Percentiles rank a stretch among this genome's conserved stretches.
Conservation (phyloP, 164 flowering plant genomes). For the Vitis riparia region DNA sequence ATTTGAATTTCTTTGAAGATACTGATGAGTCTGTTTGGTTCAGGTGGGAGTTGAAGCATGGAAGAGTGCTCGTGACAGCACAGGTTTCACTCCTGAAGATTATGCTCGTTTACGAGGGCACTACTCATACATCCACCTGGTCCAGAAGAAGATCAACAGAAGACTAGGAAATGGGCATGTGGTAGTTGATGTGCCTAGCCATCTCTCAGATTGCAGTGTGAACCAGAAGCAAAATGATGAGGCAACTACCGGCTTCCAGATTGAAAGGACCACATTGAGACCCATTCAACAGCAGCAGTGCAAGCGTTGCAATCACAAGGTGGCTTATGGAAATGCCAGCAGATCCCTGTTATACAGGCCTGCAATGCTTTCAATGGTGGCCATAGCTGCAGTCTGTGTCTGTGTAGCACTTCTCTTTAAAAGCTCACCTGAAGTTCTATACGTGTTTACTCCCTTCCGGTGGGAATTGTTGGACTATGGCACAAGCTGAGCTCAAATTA, state of each 20-base stretch:
- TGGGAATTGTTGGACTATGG: constrained; percentile 60
- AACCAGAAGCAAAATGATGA: constrained; percentile 29
- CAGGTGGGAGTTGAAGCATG: constrained; percentile 58
- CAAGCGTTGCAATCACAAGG: constrained; percentile 46
- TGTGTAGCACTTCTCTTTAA: constrained; percentile 83
- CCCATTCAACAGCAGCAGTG: constrained; percentile 30
- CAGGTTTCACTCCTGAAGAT: constrained; percentile 55
- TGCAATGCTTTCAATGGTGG: constrained; percentile 79
- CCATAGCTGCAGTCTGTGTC: constrained; percentile 90
- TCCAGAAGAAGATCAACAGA: constrained; percentile 38
- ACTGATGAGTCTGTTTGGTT: constrained; percentile 5
- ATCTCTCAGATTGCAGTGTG: constrained; percentile 15
- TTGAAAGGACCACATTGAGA: constrained; percentile 23
- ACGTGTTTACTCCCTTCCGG: constrained; percentile 57
- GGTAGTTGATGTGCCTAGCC: constrained; percentile 42
- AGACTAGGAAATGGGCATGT: constrained; percentile 36
- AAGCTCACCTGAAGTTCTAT: constrained; percentile 66
- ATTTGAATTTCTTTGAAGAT: neutral
- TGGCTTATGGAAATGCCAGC: constrained; percentile 27
- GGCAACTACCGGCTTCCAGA: constrained; percentile 34
- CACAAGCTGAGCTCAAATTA: constrained; percentile 29
- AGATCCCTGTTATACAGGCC: constrained; percentile 63
- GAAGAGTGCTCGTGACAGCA: constrained; percentile 48
- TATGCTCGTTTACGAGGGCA: constrained; percentile 57
- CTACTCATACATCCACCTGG: constrained; percentile 48